phyloP scores from a whole-genome alignment of 202 grass and related monocot species.

The Miscanthus sacchariflorus region DNA sequence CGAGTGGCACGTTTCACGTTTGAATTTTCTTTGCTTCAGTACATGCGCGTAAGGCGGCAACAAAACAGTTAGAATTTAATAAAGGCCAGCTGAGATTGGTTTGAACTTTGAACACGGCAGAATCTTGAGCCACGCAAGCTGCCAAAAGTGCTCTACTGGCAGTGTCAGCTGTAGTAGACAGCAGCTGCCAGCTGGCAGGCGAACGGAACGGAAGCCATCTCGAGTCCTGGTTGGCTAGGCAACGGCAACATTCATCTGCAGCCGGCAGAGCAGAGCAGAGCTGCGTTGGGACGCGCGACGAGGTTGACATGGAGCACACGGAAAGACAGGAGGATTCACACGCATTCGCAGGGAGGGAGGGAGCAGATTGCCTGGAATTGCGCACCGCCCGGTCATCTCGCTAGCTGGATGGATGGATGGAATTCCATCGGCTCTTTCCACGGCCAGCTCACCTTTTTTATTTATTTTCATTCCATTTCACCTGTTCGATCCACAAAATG shows the following conservation, averaged over 20 bases:
- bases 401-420: slow-evolving; percentile 23
- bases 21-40: not conserved
- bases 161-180: not conserved
- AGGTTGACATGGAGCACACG: slow-evolving; percentile 18
- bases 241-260: slow-evolving; percentile 41
- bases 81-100: slow-evolving; percentile 3
- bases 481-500: not conserved
- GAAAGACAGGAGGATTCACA: not conserved
- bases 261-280: not conserved
- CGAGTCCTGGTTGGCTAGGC: not conserved
- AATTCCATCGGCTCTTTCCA: slow-evolving; percentile 7
- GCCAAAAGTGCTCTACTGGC: not conserved
- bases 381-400: slow-evolving; percentile 14
- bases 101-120: slow-evolving; percentile 49
- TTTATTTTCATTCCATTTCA: not conserved
- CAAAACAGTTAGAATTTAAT: not conserved
- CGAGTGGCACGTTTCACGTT: no score
- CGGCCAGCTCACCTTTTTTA: slow-evolving; percentile 7
- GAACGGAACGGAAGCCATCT: not conserved
- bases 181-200: not conserved
- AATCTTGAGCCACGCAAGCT: not conserved
- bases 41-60: not conserved
- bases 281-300: not conserved
- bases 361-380: slow-evolving; percentile 15
- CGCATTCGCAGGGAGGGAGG: not conserved